Evolutionary conservation across 805 yeast species (phyloP), one percentile per base, ranked within the genome.

Genomic region (Saccharomyces cerevisiae): DNA sequence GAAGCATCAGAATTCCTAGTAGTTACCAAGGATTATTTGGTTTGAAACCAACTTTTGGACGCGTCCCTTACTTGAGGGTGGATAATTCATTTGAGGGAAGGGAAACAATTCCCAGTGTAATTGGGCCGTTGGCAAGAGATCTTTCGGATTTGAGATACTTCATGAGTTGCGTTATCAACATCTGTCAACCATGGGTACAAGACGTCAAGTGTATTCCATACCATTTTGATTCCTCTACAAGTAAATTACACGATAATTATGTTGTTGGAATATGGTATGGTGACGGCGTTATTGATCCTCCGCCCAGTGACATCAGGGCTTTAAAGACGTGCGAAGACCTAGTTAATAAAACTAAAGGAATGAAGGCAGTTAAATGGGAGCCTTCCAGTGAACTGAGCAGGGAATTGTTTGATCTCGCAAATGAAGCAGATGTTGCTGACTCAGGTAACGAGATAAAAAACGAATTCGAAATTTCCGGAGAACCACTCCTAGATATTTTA

Each of bases 1-100:
- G 87, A 2, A 77, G 82, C 17, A 80, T 82, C 54, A 73, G 87
- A 54, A 79, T 74, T 26, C 87, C 87, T 3, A 80, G 84, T 31
- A 81, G 83, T 1, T 80, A 74, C 61, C 73, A 77, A 29, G 86
- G 85, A 4, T 48, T 57, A 54, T 64, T 49, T 57, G 69, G 68
- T 26, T 55, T 59, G 57, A 59, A 51, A 47, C 67, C 64, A 46
- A 62, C 64, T 6, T 52, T 58, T 14, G 59, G 59, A 3, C 59
- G 61, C 29, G 59, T 62, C 4, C 65, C 69, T 4, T 64, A 64
- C 51, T 53, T 67, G 50, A 66, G 74, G 50, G 73, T 74, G 4
- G 68, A 68, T n/a, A 73, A 70, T 47, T 70, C 77, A 2, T 68
- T 59, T 50, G 74, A 74, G 6, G 82, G 80, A 31, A 83, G 80